Evolutionary conservation across 2,329 filamentous ascomycete genomes (phyloP).

Genomic region (Cytospora piceae): DNA sequence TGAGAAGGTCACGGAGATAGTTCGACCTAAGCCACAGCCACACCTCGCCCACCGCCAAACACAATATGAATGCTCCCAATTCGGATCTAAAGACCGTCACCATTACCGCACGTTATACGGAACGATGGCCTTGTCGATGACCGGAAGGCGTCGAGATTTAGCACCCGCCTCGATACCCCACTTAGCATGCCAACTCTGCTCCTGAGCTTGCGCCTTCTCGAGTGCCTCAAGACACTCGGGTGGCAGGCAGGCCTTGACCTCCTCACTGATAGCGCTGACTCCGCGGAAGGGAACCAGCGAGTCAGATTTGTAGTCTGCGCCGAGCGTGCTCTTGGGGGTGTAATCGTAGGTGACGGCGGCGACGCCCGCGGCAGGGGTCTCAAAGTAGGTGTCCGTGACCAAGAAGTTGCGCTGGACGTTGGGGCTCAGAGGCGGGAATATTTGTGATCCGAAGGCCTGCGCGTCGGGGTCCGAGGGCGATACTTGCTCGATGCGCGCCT

Average conservation of each 20-base stretch:
- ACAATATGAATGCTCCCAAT: no score
- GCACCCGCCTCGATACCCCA: slow-evolving; percentile 73
- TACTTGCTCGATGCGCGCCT: slow-evolving; percentile 79
- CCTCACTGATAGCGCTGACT: slow-evolving; percentile 65
- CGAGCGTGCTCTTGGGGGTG: slow-evolving; percentile 42
- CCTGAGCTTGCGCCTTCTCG: slow-evolving; percentile 64
- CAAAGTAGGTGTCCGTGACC: slow-evolving; percentile 58
- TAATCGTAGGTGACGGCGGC: slow-evolving; percentile 50
- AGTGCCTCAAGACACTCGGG: slow-evolving; percentile 74
- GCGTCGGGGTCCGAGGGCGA: slow-evolving; percentile 45
- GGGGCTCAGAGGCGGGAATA: slow-evolving; percentile 53
- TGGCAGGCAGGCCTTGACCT: slow-evolving; percentile 68
- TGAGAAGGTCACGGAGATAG: not conserved
- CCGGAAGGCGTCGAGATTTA: slow-evolving; percentile 53
- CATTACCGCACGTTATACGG: slow-evolving; percentile 52
- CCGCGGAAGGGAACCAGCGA: slow-evolving; percentile 61
- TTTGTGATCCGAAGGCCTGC: slow-evolving; percentile 37
- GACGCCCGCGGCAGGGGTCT: slow-evolving; percentile 54
- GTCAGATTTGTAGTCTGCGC: slow-evolving; percentile 43
- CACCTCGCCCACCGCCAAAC: not conserved
- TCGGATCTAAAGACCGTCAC: not conserved
- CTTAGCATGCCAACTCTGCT: slow-evolving; percentile 71
- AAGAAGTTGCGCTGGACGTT: slow-evolving; percentile 60
- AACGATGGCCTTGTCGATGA: slow-evolving; percentile 68
- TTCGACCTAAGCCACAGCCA: not conserved